Evolutionary conservation across 2,329 filamentous ascomycete species (phyloP).

Genomic region (Botryotinia narcissicola): DNA sequence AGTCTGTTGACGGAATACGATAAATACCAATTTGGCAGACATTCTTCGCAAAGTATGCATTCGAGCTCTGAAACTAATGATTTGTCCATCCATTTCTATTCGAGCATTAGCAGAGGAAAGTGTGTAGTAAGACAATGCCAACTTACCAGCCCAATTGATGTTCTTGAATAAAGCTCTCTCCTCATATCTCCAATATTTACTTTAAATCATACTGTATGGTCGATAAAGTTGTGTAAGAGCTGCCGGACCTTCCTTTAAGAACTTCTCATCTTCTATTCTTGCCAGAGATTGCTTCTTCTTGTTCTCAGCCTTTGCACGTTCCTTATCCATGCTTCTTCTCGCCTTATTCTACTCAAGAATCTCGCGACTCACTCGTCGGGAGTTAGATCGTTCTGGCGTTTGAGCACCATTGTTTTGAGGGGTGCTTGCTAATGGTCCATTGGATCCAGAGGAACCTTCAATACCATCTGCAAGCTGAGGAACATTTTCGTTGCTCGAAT

Average conservation of each 20-base stretch:
- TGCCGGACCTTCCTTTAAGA: conserved; percentile 33
- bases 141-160: conserved; percentile 35
- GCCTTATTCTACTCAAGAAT: conserved; percentile 27
- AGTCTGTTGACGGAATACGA: conserved; percentile 82
- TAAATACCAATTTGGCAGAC: conserved; percentile 78
- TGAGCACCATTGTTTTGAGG: conserved; percentile 18
- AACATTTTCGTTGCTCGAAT: conserved; percentile 20
- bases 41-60: conserved; percentile 78
- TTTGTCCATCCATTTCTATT: conserved; percentile 33
- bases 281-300: conserved; percentile 34
- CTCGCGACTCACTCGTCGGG: conserved; percentile 31
- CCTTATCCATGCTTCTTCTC: conserved; percentile 33
- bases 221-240: conserved; percentile 36
- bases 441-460: not conserved
- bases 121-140: too few species aligned
- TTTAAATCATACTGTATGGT: conserved; percentile 39
- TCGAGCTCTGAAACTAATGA: conserved; percentile 60
- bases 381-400: conserved; percentile 22
- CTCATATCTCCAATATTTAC: conserved; percentile 36
- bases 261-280: conserved; percentile 36
- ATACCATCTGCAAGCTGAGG: conserved; percentile 16
- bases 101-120: conserved; percentile 4
- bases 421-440: not conserved
- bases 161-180: conserved; percentile 37
- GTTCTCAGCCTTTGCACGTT: conserved; percentile 30